Conservation (phyloP, 169 alveolate genomes). For the Eimeria mitis region DNA sequence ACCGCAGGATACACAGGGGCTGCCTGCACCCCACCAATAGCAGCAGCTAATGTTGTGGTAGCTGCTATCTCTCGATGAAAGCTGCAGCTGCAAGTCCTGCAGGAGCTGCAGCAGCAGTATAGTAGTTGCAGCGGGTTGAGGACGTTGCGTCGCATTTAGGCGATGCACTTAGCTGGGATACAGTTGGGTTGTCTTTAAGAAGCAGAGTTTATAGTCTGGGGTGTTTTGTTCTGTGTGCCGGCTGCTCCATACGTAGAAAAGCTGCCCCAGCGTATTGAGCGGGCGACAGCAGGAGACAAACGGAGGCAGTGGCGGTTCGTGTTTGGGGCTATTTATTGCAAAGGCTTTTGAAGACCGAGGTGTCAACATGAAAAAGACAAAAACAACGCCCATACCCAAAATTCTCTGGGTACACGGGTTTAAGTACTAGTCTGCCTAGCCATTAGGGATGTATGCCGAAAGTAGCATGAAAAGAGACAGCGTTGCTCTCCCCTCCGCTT, state of each 20-base stretch:
- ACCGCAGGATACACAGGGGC: conserved; percentile 4
- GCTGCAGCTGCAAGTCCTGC: not conserved
- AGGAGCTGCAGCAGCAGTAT: not conserved
- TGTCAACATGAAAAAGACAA: not conserved
- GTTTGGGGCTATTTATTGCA: not conserved
- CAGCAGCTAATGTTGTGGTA: conserved; percentile 1
- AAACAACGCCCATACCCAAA: not conserved
- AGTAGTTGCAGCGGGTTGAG: not conserved
- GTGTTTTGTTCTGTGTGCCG: conserved; percentile 2
- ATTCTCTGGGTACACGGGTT: not conserved
- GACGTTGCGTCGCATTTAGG: not conserved
- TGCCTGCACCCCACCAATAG: conserved; percentile 4
- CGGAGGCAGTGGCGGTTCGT: not conserved
- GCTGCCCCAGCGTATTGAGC: not conserved
- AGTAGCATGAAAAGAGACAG: not conserved
- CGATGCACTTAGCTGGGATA: not conserved
- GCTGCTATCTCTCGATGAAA: not conserved
- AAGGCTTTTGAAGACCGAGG: not conserved
- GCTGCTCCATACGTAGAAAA: not conserved
- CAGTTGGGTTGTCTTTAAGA: not conserved
- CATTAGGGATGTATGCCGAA: not conserved
- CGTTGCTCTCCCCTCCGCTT: not conserved
- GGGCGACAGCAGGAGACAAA: not conserved
- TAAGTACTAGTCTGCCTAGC: not conserved
- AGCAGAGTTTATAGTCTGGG: not conserved